A percentile compares a stretch with the other conserved stretches of the same genome.
These are phyloP conservation scores for Leishmania amazonensis DNA, from an alignment of 208 protist genomes.

Conservation along the genomic window DNA sequence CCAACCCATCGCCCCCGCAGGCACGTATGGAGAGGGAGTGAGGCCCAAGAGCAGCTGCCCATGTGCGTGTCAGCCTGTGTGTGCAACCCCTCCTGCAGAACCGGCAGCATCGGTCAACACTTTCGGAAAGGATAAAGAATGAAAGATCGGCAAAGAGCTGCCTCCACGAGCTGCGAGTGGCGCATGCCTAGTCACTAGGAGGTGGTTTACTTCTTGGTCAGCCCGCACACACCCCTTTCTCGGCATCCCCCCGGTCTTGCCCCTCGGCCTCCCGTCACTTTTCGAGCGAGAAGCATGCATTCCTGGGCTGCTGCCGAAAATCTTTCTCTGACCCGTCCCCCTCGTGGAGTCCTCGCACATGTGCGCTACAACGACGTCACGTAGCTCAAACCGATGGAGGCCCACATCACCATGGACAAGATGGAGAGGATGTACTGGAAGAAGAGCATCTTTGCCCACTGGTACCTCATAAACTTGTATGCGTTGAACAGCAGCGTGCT, in stretches of 20 bases:
- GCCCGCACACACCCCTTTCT: neutral
- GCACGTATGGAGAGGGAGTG: neutral
- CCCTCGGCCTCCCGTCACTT: neutral
- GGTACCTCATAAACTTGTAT: slow-evolving; percentile 62
- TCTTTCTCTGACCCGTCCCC: neutral
- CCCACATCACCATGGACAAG: slow-evolving; percentile 65
- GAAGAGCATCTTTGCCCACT: slow-evolving; percentile 81
- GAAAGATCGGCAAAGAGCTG: neutral
- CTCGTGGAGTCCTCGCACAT: neutral
- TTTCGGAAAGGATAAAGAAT: neutral
- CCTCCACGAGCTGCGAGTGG: neutral
- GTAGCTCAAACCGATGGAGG: slow-evolving; percentile 46
- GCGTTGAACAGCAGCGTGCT: slow-evolving; percentile 70
- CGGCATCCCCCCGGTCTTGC: neutral
- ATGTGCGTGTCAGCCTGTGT: neutral
- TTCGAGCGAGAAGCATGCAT: neutral
- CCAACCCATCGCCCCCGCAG: neutral
- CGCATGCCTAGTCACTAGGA: neutral
- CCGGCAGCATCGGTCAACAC: neutral
- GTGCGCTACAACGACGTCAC: slow-evolving; percentile 26
- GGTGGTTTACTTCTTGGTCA: neutral
- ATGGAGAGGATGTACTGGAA: slow-evolving; percentile 75
- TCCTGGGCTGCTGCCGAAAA: neutral
- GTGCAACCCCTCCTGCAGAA: neutral
- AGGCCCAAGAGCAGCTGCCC: neutral